Conservation (phyloP, 192 early-diverging fungal species). For the Powellomyces hirtus region DNA sequence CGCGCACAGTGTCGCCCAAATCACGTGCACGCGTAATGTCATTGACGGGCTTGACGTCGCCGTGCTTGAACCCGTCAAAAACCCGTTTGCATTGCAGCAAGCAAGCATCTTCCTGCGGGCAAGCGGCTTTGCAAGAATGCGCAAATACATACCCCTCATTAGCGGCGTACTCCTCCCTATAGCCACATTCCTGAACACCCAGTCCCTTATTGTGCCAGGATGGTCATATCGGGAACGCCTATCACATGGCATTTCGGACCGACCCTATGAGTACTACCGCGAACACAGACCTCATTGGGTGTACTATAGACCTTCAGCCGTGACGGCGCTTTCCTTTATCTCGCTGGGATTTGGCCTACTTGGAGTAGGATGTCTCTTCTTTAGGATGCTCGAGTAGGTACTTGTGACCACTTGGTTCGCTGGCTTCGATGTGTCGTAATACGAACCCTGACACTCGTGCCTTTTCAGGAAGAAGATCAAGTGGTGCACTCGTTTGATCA, state of each 20-base stretch:
- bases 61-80: too few relatives aligned
- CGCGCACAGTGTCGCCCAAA: too few relatives aligned
- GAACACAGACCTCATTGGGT: background rate
- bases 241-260: background rate
- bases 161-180: conserved; percentile 43
- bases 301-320: conserved; percentile 13
- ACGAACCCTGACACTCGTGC: background rate
- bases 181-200: conserved; percentile 46
- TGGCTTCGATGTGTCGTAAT: too few relatives aligned
- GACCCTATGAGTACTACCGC: too few relatives aligned
- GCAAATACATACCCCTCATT: conserved; percentile 34
- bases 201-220: conserved; percentile 46
- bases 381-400: conserved; percentile 43
- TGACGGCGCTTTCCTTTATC: conserved; percentile 8
- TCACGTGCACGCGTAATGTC: too few relatives aligned
- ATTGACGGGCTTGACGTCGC: too few relatives aligned
- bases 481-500: conserved; percentile 45
- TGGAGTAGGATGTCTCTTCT: conserved; percentile 36
- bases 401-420: too few relatives aligned
- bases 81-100: too few relatives aligned
- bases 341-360: conserved; percentile 37
- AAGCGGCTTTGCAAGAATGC: too few relatives aligned
- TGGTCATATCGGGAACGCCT: conserved; percentile 18
- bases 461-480: conserved; percentile 54
- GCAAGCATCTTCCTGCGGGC: too few relatives aligned